These are phyloP conservation scores for Eucalyptus melliodora DNA, from an alignment of 345 rosid genomes.

Conservation along the genomic window DNA sequence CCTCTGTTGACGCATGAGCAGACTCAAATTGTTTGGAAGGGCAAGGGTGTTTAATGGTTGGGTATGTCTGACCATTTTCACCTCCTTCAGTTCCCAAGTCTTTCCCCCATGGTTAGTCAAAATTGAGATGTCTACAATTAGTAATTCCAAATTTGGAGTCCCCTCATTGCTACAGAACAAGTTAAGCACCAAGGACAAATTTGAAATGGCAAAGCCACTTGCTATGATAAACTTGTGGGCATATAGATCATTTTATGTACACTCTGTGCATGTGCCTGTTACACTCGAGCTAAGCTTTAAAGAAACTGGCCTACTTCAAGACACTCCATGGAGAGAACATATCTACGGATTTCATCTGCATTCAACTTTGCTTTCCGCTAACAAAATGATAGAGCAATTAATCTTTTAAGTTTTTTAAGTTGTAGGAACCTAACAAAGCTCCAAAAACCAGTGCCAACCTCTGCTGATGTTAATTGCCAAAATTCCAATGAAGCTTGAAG, in stretches of 20 bases:
- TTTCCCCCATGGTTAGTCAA: background rate
- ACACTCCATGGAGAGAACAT: background rate
- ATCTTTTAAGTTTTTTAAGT: background rate
- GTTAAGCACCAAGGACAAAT: background rate
- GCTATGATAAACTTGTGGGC: background rate
- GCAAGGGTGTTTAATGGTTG: background rate
- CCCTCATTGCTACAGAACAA: background rate
- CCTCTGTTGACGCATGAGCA: background rate
- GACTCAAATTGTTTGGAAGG: background rate
- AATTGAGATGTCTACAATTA: background rate
- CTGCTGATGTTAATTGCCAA: background rate
- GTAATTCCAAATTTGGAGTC: background rate
- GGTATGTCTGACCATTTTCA: background rate
- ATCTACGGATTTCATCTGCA: background rate
- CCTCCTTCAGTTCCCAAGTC: background rate
- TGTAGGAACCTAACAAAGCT: background rate
- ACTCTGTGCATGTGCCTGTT: background rate
- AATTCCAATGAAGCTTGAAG: background rate
- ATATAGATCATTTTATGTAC: background rate
- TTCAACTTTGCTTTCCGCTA: background rate
- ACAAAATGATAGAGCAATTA: background rate
- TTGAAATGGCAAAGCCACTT: background rate
- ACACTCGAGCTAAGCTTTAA: background rate
- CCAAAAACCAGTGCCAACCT: background rate
- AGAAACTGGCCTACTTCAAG: background rate